Conservation (phyloP, 495 filamentous ascomycete genomes). For the Podospora conica region DNA sequence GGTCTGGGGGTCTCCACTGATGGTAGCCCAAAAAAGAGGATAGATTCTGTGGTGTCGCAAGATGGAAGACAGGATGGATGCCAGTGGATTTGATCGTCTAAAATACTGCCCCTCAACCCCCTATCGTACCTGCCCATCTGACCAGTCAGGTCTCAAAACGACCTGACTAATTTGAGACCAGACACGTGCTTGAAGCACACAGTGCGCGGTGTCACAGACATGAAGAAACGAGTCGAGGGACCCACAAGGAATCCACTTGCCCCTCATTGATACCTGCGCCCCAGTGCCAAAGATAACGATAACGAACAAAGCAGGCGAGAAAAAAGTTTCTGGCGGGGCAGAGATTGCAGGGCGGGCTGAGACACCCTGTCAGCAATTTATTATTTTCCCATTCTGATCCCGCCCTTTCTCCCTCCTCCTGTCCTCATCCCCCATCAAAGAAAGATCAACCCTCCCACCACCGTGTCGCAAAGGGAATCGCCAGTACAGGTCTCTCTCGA, state of each 20-base stretch:
- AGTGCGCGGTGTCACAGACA: neutral
- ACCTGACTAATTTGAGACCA: no score
- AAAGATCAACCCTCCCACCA: neutral
- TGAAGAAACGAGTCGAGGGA: neutral
- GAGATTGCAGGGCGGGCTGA: neutral
- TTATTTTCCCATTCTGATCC: neutral
- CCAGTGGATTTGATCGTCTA: no score
- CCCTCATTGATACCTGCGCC: neutral
- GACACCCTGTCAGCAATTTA: constrained; percentile 9
- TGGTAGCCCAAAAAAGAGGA: no score
- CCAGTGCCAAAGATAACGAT: constrained; percentile 10
- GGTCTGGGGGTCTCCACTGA: no score
- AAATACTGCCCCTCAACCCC: no score
- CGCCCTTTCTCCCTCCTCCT: constrained; percentile 1
- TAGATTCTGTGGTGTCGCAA: no score
- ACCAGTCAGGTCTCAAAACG: no score
- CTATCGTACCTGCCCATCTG: neutral
- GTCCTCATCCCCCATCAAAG: neutral
- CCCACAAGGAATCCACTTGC: neutral
- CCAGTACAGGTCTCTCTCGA: constrained; percentile 13
- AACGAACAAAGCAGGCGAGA: constrained; percentile 1
- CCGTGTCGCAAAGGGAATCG: constrained; percentile 12
- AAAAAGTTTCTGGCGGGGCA: constrained; percentile 10
- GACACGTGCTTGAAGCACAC: neutral
- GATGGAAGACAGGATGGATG: no score